Conservation (phyloP, 2,329 filamentous ascomycete species). For the Chrysoporthe deuterocubensis region DNA sequence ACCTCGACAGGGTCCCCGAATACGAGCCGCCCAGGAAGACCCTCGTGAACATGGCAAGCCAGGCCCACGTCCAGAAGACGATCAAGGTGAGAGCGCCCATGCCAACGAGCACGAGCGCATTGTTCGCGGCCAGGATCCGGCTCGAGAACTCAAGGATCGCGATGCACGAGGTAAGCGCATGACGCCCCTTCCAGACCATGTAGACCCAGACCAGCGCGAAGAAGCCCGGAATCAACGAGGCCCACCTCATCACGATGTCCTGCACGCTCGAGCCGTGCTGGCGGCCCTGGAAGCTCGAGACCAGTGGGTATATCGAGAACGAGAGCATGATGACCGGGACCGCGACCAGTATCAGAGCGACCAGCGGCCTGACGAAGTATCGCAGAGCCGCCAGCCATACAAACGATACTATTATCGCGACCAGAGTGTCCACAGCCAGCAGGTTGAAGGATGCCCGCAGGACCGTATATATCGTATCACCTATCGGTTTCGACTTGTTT, state of each 20-base stretch:
- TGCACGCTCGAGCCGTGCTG: constrained; percentile 80
- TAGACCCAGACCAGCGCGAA: constrained; percentile 81
- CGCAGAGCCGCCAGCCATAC: constrained; percentile 88
- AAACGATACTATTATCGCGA: constrained; percentile 86
- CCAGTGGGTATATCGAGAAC: constrained; percentile 88
- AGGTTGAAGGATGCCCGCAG: constrained; percentile 86
- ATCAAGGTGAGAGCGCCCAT: constrained; percentile 75
- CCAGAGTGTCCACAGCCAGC: constrained; percentile 85
- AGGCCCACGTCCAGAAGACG: constrained; percentile 91
- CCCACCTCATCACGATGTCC: constrained; percentile 86
- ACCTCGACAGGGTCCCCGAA: constrained; percentile 62
- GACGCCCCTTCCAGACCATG: constrained; percentile 78
- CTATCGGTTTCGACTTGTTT: constrained; percentile 70
- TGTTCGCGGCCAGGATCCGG: constrained; percentile 82
- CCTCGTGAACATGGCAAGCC: constrained; percentile 95
- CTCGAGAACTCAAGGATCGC: constrained; percentile 92
- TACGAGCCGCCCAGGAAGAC: constrained; percentile 94
- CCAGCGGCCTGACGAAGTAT: constrained; percentile 84
- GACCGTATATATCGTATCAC: constrained; percentile 93
- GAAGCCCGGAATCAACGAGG: constrained; percentile 75
- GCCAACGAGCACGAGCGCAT: constrained; percentile 81
- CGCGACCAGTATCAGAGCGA: constrained; percentile 78
- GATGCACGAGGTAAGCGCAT: constrained; percentile 80
- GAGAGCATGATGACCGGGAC: constrained; percentile 86
- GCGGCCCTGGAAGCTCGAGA: constrained; percentile 82